Evolutionary conservation across 83 land plant genomes (phyloP).

Genomic region (Thuja plicata): DNA sequence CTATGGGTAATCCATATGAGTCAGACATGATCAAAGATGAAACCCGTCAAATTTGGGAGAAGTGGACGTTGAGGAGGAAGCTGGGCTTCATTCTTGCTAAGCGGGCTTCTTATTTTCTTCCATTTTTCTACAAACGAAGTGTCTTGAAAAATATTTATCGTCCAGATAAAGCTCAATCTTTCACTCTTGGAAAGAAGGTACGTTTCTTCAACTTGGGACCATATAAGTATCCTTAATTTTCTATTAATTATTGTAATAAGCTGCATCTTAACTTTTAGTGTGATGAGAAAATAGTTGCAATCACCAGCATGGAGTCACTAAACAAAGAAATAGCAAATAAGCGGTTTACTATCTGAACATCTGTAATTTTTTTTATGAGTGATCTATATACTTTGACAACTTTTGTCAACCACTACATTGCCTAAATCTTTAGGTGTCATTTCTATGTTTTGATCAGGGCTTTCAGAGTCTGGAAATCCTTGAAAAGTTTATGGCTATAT

Average conservation of each 20-base stretch:
- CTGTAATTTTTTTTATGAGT: neutral
- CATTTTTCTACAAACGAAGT: slow-evolving; percentile 50
- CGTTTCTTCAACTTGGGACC: slow-evolving; percentile 8
- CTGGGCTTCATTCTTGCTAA: slow-evolving; percentile 61
- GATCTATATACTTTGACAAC: neutral
- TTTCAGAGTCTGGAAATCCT: neutral
- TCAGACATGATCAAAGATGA: slow-evolving; percentile 29
- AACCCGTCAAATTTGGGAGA: slow-evolving; percentile 59
- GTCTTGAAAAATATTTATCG: slow-evolving; percentile 55
- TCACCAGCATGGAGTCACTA: neutral
- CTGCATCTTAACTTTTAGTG: neutral
- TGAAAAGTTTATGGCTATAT: neutral
- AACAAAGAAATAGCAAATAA: neutral
- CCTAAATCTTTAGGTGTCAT: neutral
- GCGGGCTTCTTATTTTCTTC: slow-evolving; percentile 68
- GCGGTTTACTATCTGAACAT: neutral
- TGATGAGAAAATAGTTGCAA: neutral
- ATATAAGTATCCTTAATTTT: neutral
- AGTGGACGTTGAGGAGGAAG: slow-evolving; percentile 56
- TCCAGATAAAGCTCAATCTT: slow-evolving; percentile 42
- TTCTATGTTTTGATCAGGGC: neutral
- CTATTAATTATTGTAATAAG: neutral
- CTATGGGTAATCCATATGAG: no score
- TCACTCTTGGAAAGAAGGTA: slow-evolving; percentile 65
- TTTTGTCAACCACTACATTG: neutral